phyloP scores from a whole-genome alignment of 345 rosid genomes.

The Punica granatum region DNA sequence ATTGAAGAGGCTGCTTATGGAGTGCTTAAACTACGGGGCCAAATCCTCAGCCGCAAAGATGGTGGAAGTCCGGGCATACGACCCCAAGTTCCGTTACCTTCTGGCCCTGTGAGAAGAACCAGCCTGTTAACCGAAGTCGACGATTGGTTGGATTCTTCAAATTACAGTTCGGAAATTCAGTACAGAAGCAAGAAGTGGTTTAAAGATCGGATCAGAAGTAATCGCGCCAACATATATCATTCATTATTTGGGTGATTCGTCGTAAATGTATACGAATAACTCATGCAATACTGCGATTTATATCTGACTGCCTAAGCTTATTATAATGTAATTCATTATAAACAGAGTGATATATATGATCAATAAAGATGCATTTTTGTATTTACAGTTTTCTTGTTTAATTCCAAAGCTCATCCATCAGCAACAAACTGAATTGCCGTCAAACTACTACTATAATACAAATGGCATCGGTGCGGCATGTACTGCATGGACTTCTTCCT shows the following conservation, averaged over 20 bases:
- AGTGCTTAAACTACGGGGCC: slow-evolving; percentile 48
- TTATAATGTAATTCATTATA: not conserved
- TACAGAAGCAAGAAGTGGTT: too few relatives aligned
- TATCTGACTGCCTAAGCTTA: not conserved
- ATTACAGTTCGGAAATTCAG: too few relatives aligned
- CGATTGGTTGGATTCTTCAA: not conserved
- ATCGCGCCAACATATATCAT: not conserved
- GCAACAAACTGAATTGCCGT: too few relatives aligned
- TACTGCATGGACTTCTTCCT: too few relatives aligned
- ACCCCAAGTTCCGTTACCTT: slow-evolving; percentile 67
- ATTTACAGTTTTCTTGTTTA: too few relatives aligned
- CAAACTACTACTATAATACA: too few relatives aligned
- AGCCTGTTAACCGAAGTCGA: not conserved
- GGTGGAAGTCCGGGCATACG: slow-evolving; percentile 70
- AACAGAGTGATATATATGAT: not conserved
- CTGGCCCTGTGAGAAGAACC: slow-evolving; percentile 29
- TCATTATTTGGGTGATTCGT: not conserved
- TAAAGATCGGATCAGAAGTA: not conserved
- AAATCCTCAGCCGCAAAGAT: slow-evolving; percentile 39
- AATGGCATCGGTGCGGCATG: too few relatives aligned
- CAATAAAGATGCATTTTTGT: not conserved
- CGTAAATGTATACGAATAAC: not conserved
- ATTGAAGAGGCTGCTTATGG: slow-evolving; percentile 62
- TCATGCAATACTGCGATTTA: not conserved
- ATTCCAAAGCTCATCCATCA: too few relatives aligned